A percentile compares a stretch with the other conserved stretches of the same genome.
Conservation (phyloP, 495 filamentous ascomycete species). For the Podospora anserina region DNA sequence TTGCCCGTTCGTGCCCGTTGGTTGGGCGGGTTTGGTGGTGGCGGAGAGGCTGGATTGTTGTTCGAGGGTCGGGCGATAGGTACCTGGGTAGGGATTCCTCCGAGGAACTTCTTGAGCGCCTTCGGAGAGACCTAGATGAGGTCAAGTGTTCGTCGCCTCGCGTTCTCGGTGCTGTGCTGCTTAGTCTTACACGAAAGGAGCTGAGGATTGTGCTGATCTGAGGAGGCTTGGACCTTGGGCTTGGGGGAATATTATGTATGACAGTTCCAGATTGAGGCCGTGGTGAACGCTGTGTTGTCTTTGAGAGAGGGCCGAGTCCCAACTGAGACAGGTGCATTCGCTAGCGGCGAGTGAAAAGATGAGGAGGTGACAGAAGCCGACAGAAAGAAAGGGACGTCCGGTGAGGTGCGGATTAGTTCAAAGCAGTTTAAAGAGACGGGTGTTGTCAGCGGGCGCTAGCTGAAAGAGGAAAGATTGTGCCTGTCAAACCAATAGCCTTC, state of each 20-base stretch:
- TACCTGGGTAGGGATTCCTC: not conserved
- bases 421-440: constrained; percentile 2
- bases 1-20: not conserved
- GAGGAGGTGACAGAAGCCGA: constrained; percentile 30
- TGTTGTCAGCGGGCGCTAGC: constrained; percentile 13
- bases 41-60: not conserved
- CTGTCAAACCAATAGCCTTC: constrained; percentile 15
- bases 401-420: constrained; percentile 28
- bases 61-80: not conserved
- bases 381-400: constrained; percentile 30
- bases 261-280: not conserved
- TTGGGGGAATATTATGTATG: not conserved
- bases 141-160: not conserved
- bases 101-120: not conserved
- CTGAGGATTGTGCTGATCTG: not conserved
- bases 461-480: constrained; percentile 22
- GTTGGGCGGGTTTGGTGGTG: not conserved
- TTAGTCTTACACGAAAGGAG: not conserved
- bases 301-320: constrained; percentile 3
- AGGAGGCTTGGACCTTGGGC: constrained; percentile 7
- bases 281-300: not conserved
- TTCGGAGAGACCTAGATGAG: not conserved
- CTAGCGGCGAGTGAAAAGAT: constrained; percentile 23
- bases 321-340: constrained; percentile 18
- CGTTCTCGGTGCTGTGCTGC: no score